Conservation (phyloP, 176 grass and related monocot genomes). For the Raddia guianensis region DNA sequence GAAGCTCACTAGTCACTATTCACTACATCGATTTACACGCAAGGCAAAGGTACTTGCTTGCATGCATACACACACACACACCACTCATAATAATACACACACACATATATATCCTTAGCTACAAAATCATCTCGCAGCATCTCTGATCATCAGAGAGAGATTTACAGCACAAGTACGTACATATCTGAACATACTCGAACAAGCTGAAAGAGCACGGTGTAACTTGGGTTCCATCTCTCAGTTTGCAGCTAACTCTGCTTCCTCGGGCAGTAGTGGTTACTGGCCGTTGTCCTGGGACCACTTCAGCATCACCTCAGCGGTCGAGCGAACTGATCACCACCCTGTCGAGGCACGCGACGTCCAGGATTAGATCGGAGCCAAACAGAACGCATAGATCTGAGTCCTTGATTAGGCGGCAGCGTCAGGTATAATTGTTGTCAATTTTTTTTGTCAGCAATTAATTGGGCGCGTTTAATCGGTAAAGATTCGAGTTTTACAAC, state of each 20-base stretch:
- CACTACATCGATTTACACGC: slow-evolving; percentile 16
- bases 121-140: slow-evolving; percentile 10
- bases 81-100: no score
- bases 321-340: slow-evolving; percentile 84
- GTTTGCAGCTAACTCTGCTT: not conserved
- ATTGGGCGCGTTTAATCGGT: not conserved
- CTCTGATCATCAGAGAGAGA: not conserved
- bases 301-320: slow-evolving; percentile 26
- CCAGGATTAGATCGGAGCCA: not conserved
- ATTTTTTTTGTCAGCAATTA: not conserved
- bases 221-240: not conserved
- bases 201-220: slow-evolving; percentile 27
- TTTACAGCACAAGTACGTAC: slow-evolving; percentile 18
- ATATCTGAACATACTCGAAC: not conserved
- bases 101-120: not conserved
- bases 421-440: not conserved
- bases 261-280: not conserved
- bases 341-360: slow-evolving; percentile 35
- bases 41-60: slow-evolving; percentile 1
- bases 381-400: not conserved
- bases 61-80: not conserved
- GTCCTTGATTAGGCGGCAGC: not conserved
- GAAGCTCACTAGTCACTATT: not conserved
- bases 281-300: not conserved
- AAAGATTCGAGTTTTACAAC: not conserved